Percentiles rank a stretch among this genome's conserved stretches.
Conservation (phyloP, 176 grass and related monocot genomes). For the Pontederia paniculata region DNA sequence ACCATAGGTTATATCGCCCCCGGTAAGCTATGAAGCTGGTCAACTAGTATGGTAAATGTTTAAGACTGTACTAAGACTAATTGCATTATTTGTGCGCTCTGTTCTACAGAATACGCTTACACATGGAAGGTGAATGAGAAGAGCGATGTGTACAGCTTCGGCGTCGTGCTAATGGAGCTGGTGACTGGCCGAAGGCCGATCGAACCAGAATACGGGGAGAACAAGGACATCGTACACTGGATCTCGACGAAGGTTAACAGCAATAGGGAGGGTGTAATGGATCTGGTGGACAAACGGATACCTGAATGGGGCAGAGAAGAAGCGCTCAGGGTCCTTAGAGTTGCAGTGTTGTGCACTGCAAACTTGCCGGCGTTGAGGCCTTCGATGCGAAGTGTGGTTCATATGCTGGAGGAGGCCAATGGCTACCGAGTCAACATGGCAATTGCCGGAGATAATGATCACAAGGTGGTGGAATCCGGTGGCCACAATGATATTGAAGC, state of each 20-base stretch:
- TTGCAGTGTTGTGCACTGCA: constrained; percentile 61
- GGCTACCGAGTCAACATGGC: not conserved
- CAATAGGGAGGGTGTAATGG: constrained; percentile 23
- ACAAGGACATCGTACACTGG: constrained; percentile 65
- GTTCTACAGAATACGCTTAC: constrained; percentile 53
- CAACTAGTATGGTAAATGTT: not conserved
- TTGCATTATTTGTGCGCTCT: not conserved
- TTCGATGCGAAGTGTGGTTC: constrained; percentile 79
- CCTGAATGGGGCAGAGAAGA: constrained; percentile 40
- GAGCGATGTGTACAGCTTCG: constrained; percentile 51
- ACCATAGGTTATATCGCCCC: constrained; percentile 90
- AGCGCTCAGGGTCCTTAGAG: constrained; percentile 38
- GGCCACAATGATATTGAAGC: too few species aligned
- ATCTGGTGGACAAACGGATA: constrained; percentile 34
- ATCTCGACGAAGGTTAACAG: constrained; percentile 34
- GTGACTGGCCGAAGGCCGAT: constrained; percentile 46
- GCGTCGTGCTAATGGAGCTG: constrained; percentile 45
- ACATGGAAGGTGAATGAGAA: constrained; percentile 81
- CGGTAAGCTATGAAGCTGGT: constrained; percentile 9
- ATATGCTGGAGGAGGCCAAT: constrained; percentile 72
- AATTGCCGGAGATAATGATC: too few species aligned
- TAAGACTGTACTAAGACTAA: too few species aligned
- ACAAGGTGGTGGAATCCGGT: too few species aligned
- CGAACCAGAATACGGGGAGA: constrained; percentile 27
- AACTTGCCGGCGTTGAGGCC: constrained; percentile 52